These are phyloP conservation scores for Podospora pseudopauciseta DNA, from an alignment of 495 filamentous ascomycete genomes.

Conservation along the genomic window DNA sequence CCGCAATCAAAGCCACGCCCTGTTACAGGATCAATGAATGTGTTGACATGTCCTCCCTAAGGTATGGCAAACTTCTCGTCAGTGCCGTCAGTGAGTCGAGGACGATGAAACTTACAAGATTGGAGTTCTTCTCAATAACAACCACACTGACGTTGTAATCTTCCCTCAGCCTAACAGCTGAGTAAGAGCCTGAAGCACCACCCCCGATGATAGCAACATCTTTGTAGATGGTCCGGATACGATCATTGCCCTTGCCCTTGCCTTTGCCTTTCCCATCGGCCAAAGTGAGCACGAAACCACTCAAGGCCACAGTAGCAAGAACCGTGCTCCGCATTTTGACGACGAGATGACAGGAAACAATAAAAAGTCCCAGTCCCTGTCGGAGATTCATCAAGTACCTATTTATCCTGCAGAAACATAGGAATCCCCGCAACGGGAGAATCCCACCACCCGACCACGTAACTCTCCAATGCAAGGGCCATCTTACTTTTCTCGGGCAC, in stretches of 20 bases:
- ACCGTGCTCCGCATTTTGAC: background rate
- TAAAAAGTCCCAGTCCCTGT: no score
- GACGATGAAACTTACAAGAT: conserved; percentile 32
- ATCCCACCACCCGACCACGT: background rate
- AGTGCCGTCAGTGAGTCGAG: conserved; percentile 4
- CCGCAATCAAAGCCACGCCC: conserved; percentile 39
- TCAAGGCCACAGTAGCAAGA: background rate
- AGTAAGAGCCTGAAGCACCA: conserved; percentile 46
- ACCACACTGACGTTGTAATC: conserved; percentile 38
- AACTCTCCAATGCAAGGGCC: background rate
- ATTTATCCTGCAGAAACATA: background rate
- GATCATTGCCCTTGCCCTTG: background rate
- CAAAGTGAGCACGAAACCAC: background rate
- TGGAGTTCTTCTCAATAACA: conserved; percentile 41
- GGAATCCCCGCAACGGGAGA: background rate
- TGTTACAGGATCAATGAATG: conserved; percentile 36
- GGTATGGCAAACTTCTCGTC: conserved; percentile 4
- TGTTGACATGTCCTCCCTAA: conserved; percentile 45
- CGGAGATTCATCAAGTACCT: background rate
- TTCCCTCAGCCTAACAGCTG: conserved; percentile 44
- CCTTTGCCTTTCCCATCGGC: background rate
- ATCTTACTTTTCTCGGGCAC: background rate
- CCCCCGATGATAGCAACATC: conserved; percentile 49
- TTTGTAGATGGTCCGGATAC: conserved; percentile 19
- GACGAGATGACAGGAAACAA: background rate